A percentile compares a stretch with the other conserved stretches of the same genome.
phyloP scores from a whole-genome alignment of 768 basidiomycete genomes.

The Russula brevipes region DNA sequence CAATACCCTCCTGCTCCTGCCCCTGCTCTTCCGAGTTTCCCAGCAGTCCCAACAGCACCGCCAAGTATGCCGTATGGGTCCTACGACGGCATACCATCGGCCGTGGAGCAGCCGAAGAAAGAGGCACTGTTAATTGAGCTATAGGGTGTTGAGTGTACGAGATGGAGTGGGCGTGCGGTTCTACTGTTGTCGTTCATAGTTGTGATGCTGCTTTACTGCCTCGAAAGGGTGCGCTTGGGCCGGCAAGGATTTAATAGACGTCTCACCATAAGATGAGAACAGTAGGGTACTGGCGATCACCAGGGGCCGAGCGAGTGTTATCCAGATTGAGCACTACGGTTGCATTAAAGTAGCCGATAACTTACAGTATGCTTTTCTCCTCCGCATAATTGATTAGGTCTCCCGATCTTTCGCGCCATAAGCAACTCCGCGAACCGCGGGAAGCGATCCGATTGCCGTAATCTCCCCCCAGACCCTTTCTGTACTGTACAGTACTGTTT shows the following conservation, averaged over 20 bases:
- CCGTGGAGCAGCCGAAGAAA: constrained; percentile 25
- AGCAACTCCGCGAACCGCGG: no score
- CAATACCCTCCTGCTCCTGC: constrained; percentile 18
- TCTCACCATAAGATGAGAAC: not conserved
- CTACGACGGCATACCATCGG: constrained; percentile 14
- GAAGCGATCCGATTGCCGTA: no score
- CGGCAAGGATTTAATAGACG: no score
- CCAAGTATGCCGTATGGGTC: constrained; percentile 16
- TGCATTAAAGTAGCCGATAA: no score
- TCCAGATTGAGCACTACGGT: not conserved
- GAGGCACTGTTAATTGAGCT: constrained; percentile 26
- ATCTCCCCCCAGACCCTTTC: no score
- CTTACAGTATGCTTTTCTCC: not conserved
- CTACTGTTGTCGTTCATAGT: constrained; percentile 4
- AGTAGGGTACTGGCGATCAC: not conserved
- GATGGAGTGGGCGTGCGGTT: not conserved
- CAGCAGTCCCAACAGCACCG: constrained; percentile 23
- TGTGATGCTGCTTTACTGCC: not conserved
- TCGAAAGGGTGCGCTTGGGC: not conserved
- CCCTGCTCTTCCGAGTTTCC: constrained; percentile 22
- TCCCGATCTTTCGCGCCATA: not conserved
- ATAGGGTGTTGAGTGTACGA: constrained; percentile 1
- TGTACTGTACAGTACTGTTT: no score
- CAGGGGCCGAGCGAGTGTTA: not conserved
- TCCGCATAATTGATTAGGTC: not conserved